phyloP scores from a whole-genome alignment of 768 basidiomycete species.

The Pleurotus eryngii region DNA sequence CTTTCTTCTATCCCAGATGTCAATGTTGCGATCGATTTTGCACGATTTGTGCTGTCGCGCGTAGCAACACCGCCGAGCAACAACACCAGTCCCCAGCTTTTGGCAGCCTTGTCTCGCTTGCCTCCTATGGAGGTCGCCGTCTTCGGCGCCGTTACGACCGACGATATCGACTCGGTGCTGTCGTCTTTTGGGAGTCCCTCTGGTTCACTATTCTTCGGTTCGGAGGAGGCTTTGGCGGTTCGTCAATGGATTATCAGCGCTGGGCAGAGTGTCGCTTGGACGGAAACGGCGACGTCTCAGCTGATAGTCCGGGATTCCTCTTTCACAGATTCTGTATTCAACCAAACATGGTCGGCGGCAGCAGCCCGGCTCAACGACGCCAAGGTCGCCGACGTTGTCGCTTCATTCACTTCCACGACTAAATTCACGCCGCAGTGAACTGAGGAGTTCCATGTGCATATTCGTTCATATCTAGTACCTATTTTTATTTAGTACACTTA shows the following conservation, averaged over 20 bases:
- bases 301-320: constrained; percentile 48
- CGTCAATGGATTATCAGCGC: constrained; percentile 53
- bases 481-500: constrained; percentile 1
- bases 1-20: constrained; percentile 47
- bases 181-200: constrained; percentile 50
- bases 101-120: constrained; percentile 38
- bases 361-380: constrained; percentile 24
- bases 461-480: not conserved
- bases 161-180: constrained; percentile 44
- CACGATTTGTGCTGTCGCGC: constrained; percentile 43
- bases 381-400: constrained; percentile 42
- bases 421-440: constrained; percentile 18
- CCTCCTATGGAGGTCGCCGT: constrained; percentile 60
- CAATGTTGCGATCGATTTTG: constrained; percentile 43
- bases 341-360: constrained; percentile 47
- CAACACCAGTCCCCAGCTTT: constrained; percentile 29
- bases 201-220: constrained; percentile 59
- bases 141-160: constrained; percentile 51
- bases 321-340: constrained; percentile 41
- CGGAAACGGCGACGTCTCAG: constrained; percentile 47
- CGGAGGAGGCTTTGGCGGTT: constrained; percentile 41
- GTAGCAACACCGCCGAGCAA: constrained; percentile 38
- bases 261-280: constrained; percentile 43
- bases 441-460: constrained; percentile 11
- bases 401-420: constrained; percentile 29